These are phyloP conservation scores for Neurospora sp. DNA, from an alignment of 495 filamentous ascomycete species.

Conservation along the genomic window DNA sequence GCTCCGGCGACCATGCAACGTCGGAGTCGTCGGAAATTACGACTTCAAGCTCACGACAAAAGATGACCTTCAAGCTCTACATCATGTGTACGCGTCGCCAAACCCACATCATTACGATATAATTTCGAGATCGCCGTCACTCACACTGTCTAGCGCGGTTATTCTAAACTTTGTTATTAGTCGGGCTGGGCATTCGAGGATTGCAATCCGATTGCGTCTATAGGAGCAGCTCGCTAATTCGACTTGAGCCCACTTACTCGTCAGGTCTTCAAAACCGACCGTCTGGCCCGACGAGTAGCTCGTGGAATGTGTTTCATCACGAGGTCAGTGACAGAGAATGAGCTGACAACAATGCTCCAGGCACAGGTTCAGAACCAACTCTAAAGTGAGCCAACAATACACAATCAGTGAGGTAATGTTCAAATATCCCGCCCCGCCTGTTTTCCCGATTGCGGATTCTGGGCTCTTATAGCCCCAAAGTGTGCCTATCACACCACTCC, in stretches of 20 bases:
- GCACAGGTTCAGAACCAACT: background rate
- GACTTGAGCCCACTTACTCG: too few species aligned
- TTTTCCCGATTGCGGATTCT: background rate
- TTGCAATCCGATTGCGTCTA: background rate
- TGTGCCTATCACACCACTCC: background rate
- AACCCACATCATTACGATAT: background rate
- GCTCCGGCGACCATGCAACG: background rate
- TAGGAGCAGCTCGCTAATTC: too few species aligned
- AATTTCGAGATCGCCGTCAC: background rate
- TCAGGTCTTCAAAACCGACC: too few species aligned
- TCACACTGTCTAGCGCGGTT: background rate
- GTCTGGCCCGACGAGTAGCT: too few species aligned
- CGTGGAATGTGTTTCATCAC: too few species aligned
- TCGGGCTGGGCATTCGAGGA: background rate
- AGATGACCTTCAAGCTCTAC: background rate
- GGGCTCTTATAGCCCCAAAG: background rate
- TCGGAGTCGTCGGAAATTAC: background rate
- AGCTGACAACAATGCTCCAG: background rate
- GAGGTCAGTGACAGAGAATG: background rate
- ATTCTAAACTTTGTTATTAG: background rate
- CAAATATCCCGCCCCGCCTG: background rate
- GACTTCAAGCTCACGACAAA: background rate
- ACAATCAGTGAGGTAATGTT: background rate
- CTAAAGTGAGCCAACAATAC: background rate
- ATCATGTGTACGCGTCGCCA: background rate